Conservation (phyloP, 805 yeast genomes). For the Pichia membranifaciens region DNA sequence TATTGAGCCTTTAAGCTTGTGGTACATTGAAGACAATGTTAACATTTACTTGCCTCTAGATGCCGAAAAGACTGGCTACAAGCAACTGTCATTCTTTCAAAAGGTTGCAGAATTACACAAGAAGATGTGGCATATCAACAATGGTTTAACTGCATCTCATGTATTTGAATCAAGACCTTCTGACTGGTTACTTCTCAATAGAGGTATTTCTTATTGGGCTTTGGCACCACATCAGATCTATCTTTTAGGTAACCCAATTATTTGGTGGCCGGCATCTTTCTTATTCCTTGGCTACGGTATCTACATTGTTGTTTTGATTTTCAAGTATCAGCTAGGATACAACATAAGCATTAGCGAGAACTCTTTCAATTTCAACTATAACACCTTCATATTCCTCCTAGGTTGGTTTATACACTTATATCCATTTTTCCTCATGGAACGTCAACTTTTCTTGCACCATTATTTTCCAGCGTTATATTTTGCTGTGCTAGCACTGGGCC, state of each 20-base stretch:
- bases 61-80: constrained; percentile 49
- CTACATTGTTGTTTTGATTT: constrained; percentile 40
- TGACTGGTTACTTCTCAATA: constrained; percentile 66
- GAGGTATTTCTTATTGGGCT: constrained; percentile 84
- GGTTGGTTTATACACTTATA: constrained; percentile 71
- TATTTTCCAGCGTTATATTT: constrained; percentile 90
- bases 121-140: constrained; percentile 74
- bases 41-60: constrained; percentile 42
- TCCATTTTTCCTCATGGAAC: constrained; percentile 82
- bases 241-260: constrained; percentile 69
- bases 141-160: constrained; percentile 63
- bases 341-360: constrained; percentile 42
- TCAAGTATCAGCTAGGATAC: constrained; percentile 60
- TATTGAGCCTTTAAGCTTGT: constrained; percentile 49
- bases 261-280: constrained; percentile 68
- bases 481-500: constrained; percentile 33
- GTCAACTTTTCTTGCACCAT: constrained; percentile 91
- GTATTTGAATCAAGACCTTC: constrained; percentile 65
- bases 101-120: constrained; percentile 62
- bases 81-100: constrained; percentile 44
- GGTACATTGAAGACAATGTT: constrained; percentile 70
- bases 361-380: constrained; percentile 59
- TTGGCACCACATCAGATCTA: constrained; percentile 50
- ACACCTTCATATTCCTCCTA: constrained; percentile 51
- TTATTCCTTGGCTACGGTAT: constrained; percentile 45